These are phyloP conservation scores for Akebia trifoliata DNA, from an alignment of 164 flowering plant species.

Conservation along the genomic window DNA sequence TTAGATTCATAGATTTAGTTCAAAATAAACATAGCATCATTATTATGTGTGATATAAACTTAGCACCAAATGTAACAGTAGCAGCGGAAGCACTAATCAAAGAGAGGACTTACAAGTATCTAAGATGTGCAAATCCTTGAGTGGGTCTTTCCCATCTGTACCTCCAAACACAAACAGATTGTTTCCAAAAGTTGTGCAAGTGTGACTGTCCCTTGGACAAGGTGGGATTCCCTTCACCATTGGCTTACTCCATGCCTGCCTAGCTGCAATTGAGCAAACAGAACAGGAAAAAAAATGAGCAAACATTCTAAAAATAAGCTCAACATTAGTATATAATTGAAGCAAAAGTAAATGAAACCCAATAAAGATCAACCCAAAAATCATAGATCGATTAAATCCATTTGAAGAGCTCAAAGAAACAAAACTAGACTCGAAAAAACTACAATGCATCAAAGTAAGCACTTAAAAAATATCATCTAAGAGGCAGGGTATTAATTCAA, in stretches of 20 bases:
- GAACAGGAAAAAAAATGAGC: constrained; percentile 6
- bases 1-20: neutral
- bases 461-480: neutral
- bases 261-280: constrained; percentile 37
- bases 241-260: constrained; percentile 75
- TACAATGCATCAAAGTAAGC: neutral
- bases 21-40: neutral
- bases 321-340: neutral
- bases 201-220: constrained; percentile 88
- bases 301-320: constrained; percentile 1
- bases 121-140: constrained; percentile 76
- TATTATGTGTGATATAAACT: too few relatives aligned
- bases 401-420: neutral
- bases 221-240: constrained; percentile 76
- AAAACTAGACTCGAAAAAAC: neutral
- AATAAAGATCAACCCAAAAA: neutral
- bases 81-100: neutral
- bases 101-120: constrained; percentile 63
- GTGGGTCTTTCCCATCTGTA: constrained; percentile 85
- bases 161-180: constrained; percentile 93
- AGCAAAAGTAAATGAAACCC: constrained; percentile 4
- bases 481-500: neutral
- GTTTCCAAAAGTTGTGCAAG: constrained; percentile 79
- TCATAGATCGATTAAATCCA: constrained; percentile 3
- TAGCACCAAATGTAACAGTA: neutral